Evolutionary conservation across 768 basidiomycete genomes (phyloP), one percentile per base, ranked within the genome.

Genomic region (Hygrocybe punicea): DNA sequence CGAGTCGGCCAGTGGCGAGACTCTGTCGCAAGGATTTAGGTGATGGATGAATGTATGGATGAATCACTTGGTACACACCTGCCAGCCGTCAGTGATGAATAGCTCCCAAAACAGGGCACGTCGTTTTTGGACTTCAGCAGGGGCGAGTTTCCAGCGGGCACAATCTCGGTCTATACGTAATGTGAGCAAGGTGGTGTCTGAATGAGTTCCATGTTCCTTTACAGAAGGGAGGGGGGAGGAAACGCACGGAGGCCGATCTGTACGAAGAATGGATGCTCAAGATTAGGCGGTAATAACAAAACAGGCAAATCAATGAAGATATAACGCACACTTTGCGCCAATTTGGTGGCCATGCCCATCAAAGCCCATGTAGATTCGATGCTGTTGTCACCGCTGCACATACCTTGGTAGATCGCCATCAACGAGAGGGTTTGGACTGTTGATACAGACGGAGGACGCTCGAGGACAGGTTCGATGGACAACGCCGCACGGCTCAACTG

Each of bases 1-100:
- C 80, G 21, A 86, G 69, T 42, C 86, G 80, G 10, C 87, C 87
- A 13, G 85, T 88, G 2, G 86, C 86, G 40, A 87, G 77, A 64
- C 84, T 84, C 85, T 87, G 59, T 7, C 16, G 11, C 11, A 58
- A 25, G 37, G 46, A 46, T 36, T 48, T 16, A 44, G 17, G 35
- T 57, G 6, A n/a, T 55, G 35, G 50, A 54, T 56, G 13, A 16
- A 45, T 40, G 11, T 39, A 17, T 37, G 34, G 47, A 24, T 36
- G 25, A 52, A 19, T 14, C 13, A 17, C 16, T 40, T 16, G 45
- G 36, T 21, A 62, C 77, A 14, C 58, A 85, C 87, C 78, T 86
- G 85, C 85, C 86, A 88, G 58, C 83, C 83, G 65, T 88, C 86
- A 0, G 86, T 85, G 60, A 87, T 84, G 62, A 86, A 87, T 25